Percentiles rank a stretch among this genome's conserved stretches.
Evolutionary conservation across 306 rosid genomes (phyloP).

Genomic region (Vicia faba): DNA sequence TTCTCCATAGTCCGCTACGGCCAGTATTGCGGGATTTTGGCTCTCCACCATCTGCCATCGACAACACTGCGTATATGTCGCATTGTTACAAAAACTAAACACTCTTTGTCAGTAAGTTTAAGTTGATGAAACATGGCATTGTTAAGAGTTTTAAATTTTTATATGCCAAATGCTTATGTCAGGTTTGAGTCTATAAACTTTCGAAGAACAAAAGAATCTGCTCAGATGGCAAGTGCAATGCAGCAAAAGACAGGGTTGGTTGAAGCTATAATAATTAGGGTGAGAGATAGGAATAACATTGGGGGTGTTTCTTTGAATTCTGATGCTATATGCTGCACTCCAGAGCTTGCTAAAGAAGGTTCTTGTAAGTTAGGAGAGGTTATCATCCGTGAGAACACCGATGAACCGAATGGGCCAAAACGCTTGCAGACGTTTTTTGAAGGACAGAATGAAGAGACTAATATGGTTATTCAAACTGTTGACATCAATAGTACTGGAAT

Average conservation of each 20-base stretch:
- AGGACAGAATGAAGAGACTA: slow-evolving; percentile 59
- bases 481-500: slow-evolving; percentile 67
- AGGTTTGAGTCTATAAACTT: slow-evolving; percentile 73
- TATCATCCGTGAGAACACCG: slow-evolving; percentile 56
- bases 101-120: slow-evolving; percentile 2
- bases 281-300: slow-evolving; percentile 59
- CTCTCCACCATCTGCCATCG: too few species aligned
- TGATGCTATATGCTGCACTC: slow-evolving; percentile 69
- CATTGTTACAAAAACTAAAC: background rate
- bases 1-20: too few species aligned
- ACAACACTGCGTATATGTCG: background rate
- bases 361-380: slow-evolving; percentile 81
- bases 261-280: slow-evolving; percentile 66
- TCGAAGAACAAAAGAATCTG: slow-evolving; percentile 61
- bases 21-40: too few species aligned
- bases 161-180: slow-evolving; percentile 26
- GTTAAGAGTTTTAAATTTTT: slow-evolving; percentile 15
- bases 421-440: slow-evolving; percentile 68
- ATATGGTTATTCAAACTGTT: slow-evolving; percentile 56
- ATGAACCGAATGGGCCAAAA: slow-evolving; percentile 55
- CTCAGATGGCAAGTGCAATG: slow-evolving; percentile 58
- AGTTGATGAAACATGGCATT: slow-evolving; percentile 1
- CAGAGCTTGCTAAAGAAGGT: slow-evolving; percentile 61
- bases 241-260: slow-evolving; percentile 74
- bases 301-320: slow-evolving; percentile 72